A percentile compares a stretch with the other conserved stretches of the same genome.
Evolutionary conservation across 1,284 basidiomycete species (phyloP).

Genomic region (Termitomyces sp.): DNA sequence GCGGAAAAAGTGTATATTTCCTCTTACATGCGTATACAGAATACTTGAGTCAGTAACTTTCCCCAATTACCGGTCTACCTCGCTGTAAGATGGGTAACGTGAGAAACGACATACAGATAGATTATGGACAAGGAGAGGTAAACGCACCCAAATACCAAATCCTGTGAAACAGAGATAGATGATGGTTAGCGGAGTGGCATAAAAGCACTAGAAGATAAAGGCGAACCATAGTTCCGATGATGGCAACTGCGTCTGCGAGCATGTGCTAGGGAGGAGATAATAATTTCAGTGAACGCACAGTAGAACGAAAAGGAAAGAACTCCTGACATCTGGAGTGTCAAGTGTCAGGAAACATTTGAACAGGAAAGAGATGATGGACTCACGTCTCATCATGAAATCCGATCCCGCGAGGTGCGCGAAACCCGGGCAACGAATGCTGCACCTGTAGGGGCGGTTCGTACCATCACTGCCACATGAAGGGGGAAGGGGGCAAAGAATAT

Average conservation of each 20-base stretch:
- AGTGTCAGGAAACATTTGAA: constrained; percentile 4
- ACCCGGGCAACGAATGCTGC: constrained; percentile 91
- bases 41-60: background rate
- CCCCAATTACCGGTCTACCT: constrained; percentile 36
- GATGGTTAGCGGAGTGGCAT: constrained; percentile 10
- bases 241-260: constrained; percentile 88
- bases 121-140: background rate
- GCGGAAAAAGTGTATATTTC: background rate
- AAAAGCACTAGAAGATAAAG: background rate
- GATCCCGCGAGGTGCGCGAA: constrained; percentile 91
- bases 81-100: constrained; percentile 24
- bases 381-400: constrained; percentile 93
- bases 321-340: constrained; percentile 48
- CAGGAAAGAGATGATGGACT: constrained; percentile 25
- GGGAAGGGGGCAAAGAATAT: constrained; percentile 4
- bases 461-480: constrained; percentile 58
- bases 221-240: constrained; percentile 90
- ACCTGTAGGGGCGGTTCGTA: constrained; percentile 88
- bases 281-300: constrained; percentile 10
- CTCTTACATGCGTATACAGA: background rate
- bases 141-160: constrained; percentile 39
- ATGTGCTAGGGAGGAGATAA: constrained; percentile 56
- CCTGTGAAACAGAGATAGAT: constrained; percentile 20
- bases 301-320: constrained; percentile 9
- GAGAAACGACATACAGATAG: background rate